Evolutionary conservation across 2,329 filamentous ascomycete genomes (phyloP), one percentile per base, ranked within the genome.

Genomic region (Ceratocystis colombiana): DNA sequence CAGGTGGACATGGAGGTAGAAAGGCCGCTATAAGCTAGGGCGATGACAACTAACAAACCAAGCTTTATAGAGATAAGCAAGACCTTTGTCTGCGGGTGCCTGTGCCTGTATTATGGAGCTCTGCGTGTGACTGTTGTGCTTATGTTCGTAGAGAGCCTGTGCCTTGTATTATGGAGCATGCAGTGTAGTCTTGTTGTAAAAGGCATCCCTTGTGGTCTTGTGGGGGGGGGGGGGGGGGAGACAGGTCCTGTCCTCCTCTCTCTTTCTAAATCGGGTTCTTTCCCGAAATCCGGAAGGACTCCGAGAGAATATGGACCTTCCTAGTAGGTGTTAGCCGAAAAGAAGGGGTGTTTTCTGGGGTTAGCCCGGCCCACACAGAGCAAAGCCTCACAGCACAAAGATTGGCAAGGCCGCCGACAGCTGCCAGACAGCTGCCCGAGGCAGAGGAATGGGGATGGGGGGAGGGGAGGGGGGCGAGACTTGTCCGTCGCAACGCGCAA

Each of bases 201-300:
- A 7, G 30, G 30, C 30, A 33, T 8, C 30, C 30, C 30, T 2
- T 33, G 30, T 8, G 30, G 30, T 33, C 30, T 2, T 33, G 30
- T 8, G 30, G 30, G 30, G 28, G 30, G 30, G 20, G 28, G 30
- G 30, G 20, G 20, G 20, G 28, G 30, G 28, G 30, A 1, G 30
- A 33, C 30, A 33, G 6, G 30, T 33, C 30, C 45, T 48, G 45
- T 48, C 46, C 6, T 50, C 20, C 20, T 50, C n/a, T 50, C n/a
- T 10, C n/a, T 10, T 22, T 22, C 46, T 22, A 15, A 28, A 33
- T 57, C 53, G 53, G 25, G 53, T 57, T 57, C 53, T 57, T 57
- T 57, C 25, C 53, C 53, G 53, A 57, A 57, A 28, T 30, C 53
- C 53, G 53, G 53, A 57, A 30, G 7, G 53, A 57, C 53, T 17